Conservation (phyloP, 1,284 basidiomycete genomes). For the Malassezia equina region DNA sequence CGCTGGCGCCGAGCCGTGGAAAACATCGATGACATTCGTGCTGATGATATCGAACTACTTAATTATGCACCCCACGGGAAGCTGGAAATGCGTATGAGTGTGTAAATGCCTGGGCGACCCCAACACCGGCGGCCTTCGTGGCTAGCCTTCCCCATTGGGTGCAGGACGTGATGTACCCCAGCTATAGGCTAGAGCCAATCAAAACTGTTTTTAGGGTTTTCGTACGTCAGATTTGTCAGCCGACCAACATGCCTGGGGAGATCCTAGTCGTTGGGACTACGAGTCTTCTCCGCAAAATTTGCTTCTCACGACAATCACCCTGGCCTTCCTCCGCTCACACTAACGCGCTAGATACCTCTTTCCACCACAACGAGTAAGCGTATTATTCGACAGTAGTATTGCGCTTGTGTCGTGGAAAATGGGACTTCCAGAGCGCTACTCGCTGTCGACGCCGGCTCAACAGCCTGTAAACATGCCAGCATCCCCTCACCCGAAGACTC, state of each 20-base stretch:
- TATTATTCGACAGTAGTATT: background rate
- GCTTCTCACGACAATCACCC: background rate
- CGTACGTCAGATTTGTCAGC: background rate
- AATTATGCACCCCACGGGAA: conserved; percentile 75
- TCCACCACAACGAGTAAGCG: background rate
- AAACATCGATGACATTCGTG: conserved; percentile 70
- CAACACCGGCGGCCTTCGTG: too few relatives aligned
- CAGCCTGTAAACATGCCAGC: conserved; percentile 18
- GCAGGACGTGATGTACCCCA: background rate
- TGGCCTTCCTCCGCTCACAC: background rate
- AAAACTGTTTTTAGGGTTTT: background rate
- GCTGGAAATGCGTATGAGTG: conserved; percentile 97
- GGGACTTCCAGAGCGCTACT: conserved; percentile 37
- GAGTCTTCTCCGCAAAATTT: background rate
- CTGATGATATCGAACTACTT: conserved; percentile 71
- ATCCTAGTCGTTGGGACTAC: background rate
- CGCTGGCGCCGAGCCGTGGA: conserved; percentile 58
- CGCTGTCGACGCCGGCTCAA: conserved; percentile 29
- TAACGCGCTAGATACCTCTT: background rate
- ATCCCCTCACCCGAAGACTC: conserved; percentile 37
- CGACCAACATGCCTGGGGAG: background rate
- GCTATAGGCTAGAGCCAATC: background rate
- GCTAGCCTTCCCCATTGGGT: conserved; percentile 1
- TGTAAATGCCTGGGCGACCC: too few relatives aligned
- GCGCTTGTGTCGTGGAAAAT: conserved; percentile 13